These are phyloP conservation scores for Chaetoceros muelleri DNA, from an alignment of 108 stramenopile species.

Conservation along the genomic window DNA sequence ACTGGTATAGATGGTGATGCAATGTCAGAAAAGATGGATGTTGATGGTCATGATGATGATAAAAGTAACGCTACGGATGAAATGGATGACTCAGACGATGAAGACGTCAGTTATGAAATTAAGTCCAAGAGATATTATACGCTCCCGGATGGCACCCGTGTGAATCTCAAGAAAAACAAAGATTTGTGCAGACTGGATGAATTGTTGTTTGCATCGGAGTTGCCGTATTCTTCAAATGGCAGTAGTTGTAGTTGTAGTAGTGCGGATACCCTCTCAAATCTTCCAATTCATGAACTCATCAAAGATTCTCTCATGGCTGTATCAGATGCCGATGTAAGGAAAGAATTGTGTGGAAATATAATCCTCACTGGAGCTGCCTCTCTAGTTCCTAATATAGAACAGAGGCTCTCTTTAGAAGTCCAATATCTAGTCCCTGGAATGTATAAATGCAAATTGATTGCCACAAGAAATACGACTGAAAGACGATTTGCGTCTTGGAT, in stretches of 20 bases:
- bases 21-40: constrained; percentile 10
- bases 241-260: constrained; percentile 1
- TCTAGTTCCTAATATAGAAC: constrained; percentile 48
- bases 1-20: constrained; percentile 9
- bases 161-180: constrained; percentile 36
- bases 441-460: constrained; percentile 61
- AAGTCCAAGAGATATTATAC: constrained; percentile 18
- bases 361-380: constrained; percentile 61
- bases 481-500: constrained; percentile 83
- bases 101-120: constrained; percentile 4
- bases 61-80: constrained; percentile 3
- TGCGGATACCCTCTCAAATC: constrained; percentile 20
- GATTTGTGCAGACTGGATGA: constrained; percentile 58
- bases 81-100: constrained; percentile 9
- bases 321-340: constrained; percentile 70
- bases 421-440: constrained; percentile 34
- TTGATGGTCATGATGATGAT: constrained; percentile 16
- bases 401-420: constrained; percentile 58
- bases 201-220: constrained; percentile 44
- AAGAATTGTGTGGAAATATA: constrained; percentile 65
- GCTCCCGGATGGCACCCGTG: constrained; percentile 57
- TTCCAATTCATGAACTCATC: constrained; percentile 60
- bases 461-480: constrained; percentile 48
- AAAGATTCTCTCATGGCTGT: constrained; percentile 57
- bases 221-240: constrained; percentile 32